phyloP scores from a whole-genome alignment of 257 asterid species.

The Dorcoceras hygrometricum region DNA sequence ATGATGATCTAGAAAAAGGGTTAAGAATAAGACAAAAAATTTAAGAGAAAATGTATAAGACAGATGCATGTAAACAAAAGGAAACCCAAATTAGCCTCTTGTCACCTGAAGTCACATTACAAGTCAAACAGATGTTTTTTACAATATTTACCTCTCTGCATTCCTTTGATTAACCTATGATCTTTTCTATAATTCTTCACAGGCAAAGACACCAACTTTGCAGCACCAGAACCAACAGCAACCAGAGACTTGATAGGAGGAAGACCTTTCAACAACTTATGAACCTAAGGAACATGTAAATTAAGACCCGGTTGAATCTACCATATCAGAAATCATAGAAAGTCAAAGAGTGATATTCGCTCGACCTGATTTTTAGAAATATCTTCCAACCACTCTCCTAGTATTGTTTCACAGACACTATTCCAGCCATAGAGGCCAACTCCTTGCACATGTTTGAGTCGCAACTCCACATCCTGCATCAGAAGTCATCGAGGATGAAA shows the following conservation, averaged over 20 bases:
- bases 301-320: constrained; percentile 22
- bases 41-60: background rate
- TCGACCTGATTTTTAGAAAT: constrained; percentile 93
- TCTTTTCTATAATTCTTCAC: constrained; percentile 82
- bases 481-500: constrained; percentile 27
- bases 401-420: constrained; percentile 63
- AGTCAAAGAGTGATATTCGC: constrained; percentile 18
- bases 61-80: constrained; percentile 11
- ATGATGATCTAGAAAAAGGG: background rate
- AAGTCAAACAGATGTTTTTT: constrained; percentile 17
- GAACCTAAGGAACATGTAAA: constrained; percentile 48
- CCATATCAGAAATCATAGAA: constrained; percentile 24
- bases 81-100: constrained; percentile 7
- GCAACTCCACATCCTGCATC: constrained; percentile 84
- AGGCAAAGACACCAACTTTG: constrained; percentile 84
- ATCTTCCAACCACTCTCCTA: constrained; percentile 98
- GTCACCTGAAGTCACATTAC: constrained; percentile 13
- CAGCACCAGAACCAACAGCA: constrained; percentile 98
- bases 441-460: constrained; percentile 85
- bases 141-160: constrained; percentile 80
- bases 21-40: constrained; percentile 1
- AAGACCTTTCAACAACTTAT: constrained; percentile 89
- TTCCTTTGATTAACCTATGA: constrained; percentile 81
- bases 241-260: constrained; percentile 91
- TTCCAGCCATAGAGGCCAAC: constrained; percentile 91